A percentile compares a stretch with the other conserved stretches of the same genome.
Evolutionary conservation across 2,329 filamentous ascomycete genomes (phyloP).

Genomic region (Curvularia verruculosa): DNA sequence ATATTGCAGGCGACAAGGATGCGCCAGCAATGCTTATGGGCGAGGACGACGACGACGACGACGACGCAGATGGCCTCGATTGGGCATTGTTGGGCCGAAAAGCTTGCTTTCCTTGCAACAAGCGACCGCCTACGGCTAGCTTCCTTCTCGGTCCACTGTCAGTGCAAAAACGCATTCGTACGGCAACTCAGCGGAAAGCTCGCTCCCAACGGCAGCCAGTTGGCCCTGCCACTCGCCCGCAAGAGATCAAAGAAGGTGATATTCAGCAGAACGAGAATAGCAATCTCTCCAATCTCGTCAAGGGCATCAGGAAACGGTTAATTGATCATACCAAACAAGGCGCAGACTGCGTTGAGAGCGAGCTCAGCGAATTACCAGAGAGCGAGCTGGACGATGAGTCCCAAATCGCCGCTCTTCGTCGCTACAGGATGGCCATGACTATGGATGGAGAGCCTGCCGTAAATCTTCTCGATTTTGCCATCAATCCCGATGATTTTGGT

Average conservation of each 20-base stretch:
- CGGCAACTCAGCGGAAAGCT: slow-evolving; percentile 69
- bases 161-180: slow-evolving; percentile 81
- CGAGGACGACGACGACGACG: slow-evolving; percentile 69
- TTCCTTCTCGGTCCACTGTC: slow-evolving; percentile 90
- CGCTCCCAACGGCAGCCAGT: slow-evolving; percentile 72
- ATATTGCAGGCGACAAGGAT: slow-evolving; percentile 56
- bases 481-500: slow-evolving; percentile 88
- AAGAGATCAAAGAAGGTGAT: slow-evolving; percentile 76
- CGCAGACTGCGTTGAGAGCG: slow-evolving; percentile 52
- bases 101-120: slow-evolving; percentile 74
- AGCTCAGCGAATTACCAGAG: slow-evolving; percentile 33
- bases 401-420: slow-evolving; percentile 63
- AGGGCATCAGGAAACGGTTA: slow-evolving; percentile 72
- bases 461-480: slow-evolving; percentile 81
- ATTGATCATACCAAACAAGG: slow-evolving; percentile 46
- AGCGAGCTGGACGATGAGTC: slow-evolving; percentile 45
- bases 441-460: slow-evolving; percentile 66
- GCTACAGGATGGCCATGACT: slow-evolving; percentile 65
- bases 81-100: slow-evolving; percentile 84
- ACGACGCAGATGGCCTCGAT: slow-evolving; percentile 72
- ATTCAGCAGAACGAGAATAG: slow-evolving; percentile 77
- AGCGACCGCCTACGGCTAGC: slow-evolving; percentile 76
- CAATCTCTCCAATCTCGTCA: slow-evolving; percentile 79
- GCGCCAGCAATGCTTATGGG: slow-evolving; percentile 55
- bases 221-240: slow-evolving; percentile 72